These are phyloP conservation scores for Auricularia auricula-judae DNA, from an alignment of 768 basidiomycete species.

Conservation along the genomic window DNA sequence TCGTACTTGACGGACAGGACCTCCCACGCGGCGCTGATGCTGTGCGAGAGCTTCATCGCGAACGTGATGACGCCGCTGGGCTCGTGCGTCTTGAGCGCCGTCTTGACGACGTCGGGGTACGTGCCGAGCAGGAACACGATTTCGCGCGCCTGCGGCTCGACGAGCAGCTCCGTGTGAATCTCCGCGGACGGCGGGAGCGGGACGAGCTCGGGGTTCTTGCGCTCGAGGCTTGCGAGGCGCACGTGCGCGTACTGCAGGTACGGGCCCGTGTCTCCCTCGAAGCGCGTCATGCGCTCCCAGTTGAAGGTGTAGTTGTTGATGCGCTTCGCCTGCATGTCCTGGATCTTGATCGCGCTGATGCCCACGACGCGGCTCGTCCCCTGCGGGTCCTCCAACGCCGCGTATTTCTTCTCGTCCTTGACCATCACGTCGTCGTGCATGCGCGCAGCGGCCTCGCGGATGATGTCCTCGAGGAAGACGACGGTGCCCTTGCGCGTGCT, in stretches of 20 bases:
- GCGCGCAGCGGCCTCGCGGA: conserved; percentile 69
- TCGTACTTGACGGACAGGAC: conserved; percentile 78
- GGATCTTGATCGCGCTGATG: conserved; percentile 93
- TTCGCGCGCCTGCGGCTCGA: conserved; percentile 69
- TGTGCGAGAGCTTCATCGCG: conserved; percentile 76
- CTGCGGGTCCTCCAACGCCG: conserved; percentile 78
- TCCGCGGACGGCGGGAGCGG: conserved; percentile 61
- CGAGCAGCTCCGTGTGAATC: conserved; percentile 58
- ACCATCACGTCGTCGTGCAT: conserved; percentile 98
- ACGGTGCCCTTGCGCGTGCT: conserved; percentile 38
- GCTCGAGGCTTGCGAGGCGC: conserved; percentile 78
- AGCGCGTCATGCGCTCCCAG: conserved; percentile 88
- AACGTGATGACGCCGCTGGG: conserved; percentile 89
- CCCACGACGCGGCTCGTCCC: conserved; percentile 71
- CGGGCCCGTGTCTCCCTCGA: conserved; percentile 88
- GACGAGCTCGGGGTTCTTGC: conserved; percentile 81
- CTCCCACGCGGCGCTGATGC: conserved; percentile 90
- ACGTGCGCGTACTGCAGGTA: conserved; percentile 97
- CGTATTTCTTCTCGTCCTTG: conserved; percentile 89
- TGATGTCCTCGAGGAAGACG: conserved; percentile 89
- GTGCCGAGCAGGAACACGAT: conserved; percentile 77
- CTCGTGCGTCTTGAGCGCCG: conserved; percentile 75
- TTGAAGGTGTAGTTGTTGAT: conserved; percentile 96
- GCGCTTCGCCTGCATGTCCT: conserved; percentile 91
- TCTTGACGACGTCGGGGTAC: conserved; percentile 86